phyloP scores from a whole-genome alignment of 495 filamentous ascomycete genomes.

The Podospora australis region DNA sequence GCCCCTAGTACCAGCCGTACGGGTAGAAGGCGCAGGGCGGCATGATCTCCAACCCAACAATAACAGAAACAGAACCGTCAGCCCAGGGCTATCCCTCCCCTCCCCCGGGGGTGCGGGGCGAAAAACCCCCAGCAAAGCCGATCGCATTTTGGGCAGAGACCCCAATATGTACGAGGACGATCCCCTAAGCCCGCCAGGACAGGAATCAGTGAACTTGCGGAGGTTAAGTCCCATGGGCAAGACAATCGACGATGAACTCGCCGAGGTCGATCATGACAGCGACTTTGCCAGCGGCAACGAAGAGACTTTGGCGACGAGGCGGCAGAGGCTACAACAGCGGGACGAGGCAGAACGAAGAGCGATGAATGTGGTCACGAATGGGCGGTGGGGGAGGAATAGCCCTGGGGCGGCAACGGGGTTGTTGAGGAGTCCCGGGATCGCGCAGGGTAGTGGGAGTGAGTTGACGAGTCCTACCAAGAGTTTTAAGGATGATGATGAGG shows the following conservation, averaged over 20 bases:
- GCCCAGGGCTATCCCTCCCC: neutral
- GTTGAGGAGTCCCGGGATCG: constrained; percentile 14
- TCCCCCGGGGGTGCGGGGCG: constrained; percentile 4
- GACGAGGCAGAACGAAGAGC: constrained; percentile 34
- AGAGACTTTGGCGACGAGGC: neutral
- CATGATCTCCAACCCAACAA: constrained; percentile 22
- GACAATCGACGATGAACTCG: constrained; percentile 28
- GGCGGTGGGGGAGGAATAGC: constrained; percentile 27
- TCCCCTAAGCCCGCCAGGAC: constrained; percentile 7
- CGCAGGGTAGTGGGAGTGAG: neutral
- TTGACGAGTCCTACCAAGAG: neutral
- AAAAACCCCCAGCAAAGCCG: constrained; percentile 40
- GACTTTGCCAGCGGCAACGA: constrained; percentile 2
- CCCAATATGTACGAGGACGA: constrained; percentile 42
- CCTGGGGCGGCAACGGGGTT: constrained; percentile 28
- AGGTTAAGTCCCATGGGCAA: constrained; percentile 34
- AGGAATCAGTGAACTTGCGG: constrained; percentile 34
- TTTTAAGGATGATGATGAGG: too few species aligned
- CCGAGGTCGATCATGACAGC: constrained; percentile 18
- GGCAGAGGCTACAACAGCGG: constrained; percentile 1
- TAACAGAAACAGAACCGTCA: constrained; percentile 1
- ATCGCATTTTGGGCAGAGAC: constrained; percentile 44
- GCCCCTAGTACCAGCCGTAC: constrained; percentile 5
- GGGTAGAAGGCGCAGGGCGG: constrained; percentile 23
- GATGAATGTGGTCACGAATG: constrained; percentile 40